Evolutionary conservation across 371 early-diverging fungal species (phyloP), one percentile per base, ranked within the genome.

Genomic region (Actinomucor elegans): DNA sequence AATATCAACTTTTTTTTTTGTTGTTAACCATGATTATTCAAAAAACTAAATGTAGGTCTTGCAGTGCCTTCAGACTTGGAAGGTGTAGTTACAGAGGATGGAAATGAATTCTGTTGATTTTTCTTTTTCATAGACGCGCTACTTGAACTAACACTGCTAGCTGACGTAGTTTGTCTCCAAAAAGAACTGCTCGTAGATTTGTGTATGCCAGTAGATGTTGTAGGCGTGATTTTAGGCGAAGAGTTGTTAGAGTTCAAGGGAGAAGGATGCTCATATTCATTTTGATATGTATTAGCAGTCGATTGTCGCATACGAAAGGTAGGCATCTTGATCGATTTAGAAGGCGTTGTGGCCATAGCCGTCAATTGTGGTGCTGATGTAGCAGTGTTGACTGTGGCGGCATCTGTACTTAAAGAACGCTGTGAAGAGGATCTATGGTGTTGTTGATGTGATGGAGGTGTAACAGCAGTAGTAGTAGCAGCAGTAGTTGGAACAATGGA

Each of bases 231-330:
- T 32, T 44, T 43, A 20, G 50, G 34, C 2, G 49, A 36, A 7
- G 62, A 42, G 7, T 52, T 28, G 2, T 17, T n/a, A 14, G 42
- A 51, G 6, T 40, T 26, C 10, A 42, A 3, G 0, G 43, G 40
- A n/a, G n/a, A n/a, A n/a, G n/a, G n/a, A n/a, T n/a, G n/a, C n/a
- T n/a, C n/a, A n/a, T n/a, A n/a, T n/a, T n/a, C n/a, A n/a, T n/a
- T n/a, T n/a, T n/a, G n/a, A n/a, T n/a, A n/a, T n/a, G n/a, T n/a
- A n/a, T 15, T 50, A 20, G 29, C 26, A 15, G 34, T 38, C 27
- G 41, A 23, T 47, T 61, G 64, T n/a, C 59, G 43, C 12, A 29
- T 47, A 26, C 55, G 52, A 24, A 58, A 55, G 24, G 28, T 45
- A 4, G 64, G 18, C 2, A 55, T 24, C 21, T 64, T 64, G 12